phyloP scores from a whole-genome alignment of 2,329 filamentous ascomycete genomes.

The Colletotrichum limetticola region DNA sequence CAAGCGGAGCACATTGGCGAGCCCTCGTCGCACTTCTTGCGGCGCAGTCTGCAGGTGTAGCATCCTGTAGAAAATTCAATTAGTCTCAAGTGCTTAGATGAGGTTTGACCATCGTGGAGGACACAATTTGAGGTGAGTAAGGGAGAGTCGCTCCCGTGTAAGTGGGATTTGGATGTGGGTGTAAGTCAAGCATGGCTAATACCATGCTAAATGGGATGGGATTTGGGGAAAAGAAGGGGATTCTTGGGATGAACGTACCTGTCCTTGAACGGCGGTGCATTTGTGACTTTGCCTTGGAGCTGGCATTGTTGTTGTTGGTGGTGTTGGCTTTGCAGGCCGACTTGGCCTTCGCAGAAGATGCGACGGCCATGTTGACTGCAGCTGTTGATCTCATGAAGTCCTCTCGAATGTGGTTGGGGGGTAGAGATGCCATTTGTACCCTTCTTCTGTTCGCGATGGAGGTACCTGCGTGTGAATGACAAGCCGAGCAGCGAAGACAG shows the following conservation, averaged over 20 bases:
- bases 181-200: conserved; percentile 44
- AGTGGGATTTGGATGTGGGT: conserved; percentile 33
- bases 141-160: conserved; percentile 17
- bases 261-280: conserved; percentile 95
- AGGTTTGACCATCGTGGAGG: conserved; percentile 37
- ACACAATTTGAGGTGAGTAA: conserved; percentile 37
- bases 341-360: conserved; percentile 69
- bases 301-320: conserved; percentile 55
- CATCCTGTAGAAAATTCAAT: conserved; percentile 58
- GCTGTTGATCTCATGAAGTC: conserved; percentile 55
- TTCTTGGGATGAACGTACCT: conserved; percentile 67
- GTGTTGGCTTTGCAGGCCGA: conserved; percentile 62
- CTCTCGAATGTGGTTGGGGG: conserved; percentile 65
- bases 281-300: conserved; percentile 78
- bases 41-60: conserved; percentile 74
- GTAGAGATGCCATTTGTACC: conserved; percentile 74
- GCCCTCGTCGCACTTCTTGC: conserved; percentile 77
- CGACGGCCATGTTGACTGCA: conserved; percentile 69
- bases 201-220: conserved; percentile 3
- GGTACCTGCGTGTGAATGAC: conserved; percentile 55
- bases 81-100: conserved; percentile 16
- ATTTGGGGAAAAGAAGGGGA: conserved; percentile 34
- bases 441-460: conserved; percentile 44
- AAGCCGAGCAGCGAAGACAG: conserved; percentile 40
- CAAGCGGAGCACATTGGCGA: conserved; percentile 72